phyloP scores from a whole-genome alignment of 441 rosid genomes.

The Corymbia citriodora region DNA sequence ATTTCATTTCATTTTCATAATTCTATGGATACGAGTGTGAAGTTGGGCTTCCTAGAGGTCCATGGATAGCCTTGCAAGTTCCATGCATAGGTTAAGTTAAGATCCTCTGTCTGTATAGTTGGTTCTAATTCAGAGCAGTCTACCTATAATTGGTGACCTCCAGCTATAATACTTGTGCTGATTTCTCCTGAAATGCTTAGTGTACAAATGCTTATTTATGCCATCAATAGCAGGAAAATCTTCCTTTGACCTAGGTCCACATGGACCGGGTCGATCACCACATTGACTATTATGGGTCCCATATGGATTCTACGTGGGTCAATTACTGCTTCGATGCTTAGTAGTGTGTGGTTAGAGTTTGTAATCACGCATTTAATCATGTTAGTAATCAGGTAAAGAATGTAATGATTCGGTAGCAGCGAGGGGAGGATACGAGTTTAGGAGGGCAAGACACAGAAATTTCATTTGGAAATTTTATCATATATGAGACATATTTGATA shows the following conservation, averaged over 20 bases:
- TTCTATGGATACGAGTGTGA: too few relatives aligned
- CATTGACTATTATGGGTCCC: background rate
- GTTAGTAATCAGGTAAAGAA: background rate
- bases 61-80: too few relatives aligned
- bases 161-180: background rate
- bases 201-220: background rate
- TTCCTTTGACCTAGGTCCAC: background rate
- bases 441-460: background rate
- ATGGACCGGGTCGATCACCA: background rate
- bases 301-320: background rate
- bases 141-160: background rate
- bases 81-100: background rate
- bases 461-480: background rate
- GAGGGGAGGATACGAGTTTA: background rate
- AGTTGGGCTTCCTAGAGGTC: too few relatives aligned
- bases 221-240: background rate
- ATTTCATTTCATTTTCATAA: too few relatives aligned
- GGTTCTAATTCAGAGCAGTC: background rate
- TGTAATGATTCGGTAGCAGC: background rate
- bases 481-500: background rate
- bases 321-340: too few relatives aligned
- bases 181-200: background rate
- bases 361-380: background rate
- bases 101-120: background rate
- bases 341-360: background rate